Conservation (phyloP, 2,329 filamentous ascomycete genomes). For the Clarireedia hainanense region DNA sequence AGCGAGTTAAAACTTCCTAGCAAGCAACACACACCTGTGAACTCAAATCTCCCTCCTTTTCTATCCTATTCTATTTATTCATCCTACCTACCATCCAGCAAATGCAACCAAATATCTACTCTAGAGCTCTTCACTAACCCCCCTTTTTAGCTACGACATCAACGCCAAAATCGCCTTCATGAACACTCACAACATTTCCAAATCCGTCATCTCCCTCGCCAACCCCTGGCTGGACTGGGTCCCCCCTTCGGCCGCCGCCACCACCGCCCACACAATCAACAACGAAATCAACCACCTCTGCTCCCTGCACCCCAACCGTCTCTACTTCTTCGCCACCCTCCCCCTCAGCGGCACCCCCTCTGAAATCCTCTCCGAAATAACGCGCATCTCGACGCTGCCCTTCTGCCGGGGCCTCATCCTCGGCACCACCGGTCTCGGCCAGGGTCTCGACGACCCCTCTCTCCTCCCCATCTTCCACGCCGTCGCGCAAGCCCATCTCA, state of each 20-base stretch:
- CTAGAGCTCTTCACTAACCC: no score
- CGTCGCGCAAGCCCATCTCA: conserved; percentile 54
- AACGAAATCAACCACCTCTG: conserved; percentile 71
- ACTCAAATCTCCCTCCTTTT: no score
- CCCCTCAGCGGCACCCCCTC: conserved; percentile 62
- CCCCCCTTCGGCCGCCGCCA: conserved; percentile 47
- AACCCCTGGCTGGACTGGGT: conserved; percentile 95
- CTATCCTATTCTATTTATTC: not conserved
- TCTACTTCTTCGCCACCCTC: conserved; percentile 79
- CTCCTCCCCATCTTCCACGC: conserved; percentile 67
- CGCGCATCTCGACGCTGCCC: conserved; percentile 50
- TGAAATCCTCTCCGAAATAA: conserved; percentile 57
- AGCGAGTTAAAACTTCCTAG: no score
- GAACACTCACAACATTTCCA: conserved; percentile 72
- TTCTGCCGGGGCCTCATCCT: conserved; percentile 81
- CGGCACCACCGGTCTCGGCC: conserved; percentile 73
- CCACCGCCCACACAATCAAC: conserved; percentile 63
- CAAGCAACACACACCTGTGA: no score
- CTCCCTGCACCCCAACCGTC: conserved; percentile 50
- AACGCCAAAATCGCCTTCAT: conserved; percentile 79
- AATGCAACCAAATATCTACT: not conserved
- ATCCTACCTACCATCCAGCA: no score
- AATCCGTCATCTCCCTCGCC: conserved; percentile 79
- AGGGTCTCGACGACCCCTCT: conserved; percentile 69
- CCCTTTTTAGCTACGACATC: conserved; percentile 44